Conservation (phyloP, 371 early-diverging fungal species). For the Mucor sp. region DNA sequence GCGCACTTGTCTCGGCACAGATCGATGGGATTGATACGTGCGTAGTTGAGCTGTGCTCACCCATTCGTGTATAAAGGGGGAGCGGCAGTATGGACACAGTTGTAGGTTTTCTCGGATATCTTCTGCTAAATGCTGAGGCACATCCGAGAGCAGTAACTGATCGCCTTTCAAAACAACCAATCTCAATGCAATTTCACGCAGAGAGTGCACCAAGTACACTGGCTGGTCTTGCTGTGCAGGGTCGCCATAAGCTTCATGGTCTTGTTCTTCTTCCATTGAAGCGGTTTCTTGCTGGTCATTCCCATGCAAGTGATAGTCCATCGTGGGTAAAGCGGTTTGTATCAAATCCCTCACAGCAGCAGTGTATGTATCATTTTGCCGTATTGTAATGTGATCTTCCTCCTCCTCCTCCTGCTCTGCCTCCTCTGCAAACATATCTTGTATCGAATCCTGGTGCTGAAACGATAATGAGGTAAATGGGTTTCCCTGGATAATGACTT, state of each 20-base stretch:
- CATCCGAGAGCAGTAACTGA: constrained; percentile 13
- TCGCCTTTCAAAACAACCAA: background rate
- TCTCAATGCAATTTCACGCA: constrained; percentile 38
- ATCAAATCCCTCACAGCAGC: background rate
- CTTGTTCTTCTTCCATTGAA: background rate
- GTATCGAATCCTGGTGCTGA: background rate
- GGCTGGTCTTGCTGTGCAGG: background rate
- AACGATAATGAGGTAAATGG: constrained; percentile 40
- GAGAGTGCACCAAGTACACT: constrained; percentile 27
- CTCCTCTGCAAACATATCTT: too few species aligned
- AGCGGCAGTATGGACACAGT: constrained; percentile 47
- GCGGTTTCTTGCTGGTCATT: background rate
- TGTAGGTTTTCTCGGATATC: constrained; percentile 29
- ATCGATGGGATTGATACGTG: constrained; percentile 51
- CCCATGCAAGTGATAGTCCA: background rate
- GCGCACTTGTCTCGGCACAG: constrained; percentile 50
- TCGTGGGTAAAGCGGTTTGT: background rate
- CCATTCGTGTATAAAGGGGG: constrained; percentile 62
- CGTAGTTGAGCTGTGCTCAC: constrained; percentile 56
- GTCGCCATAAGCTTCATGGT: background rate
- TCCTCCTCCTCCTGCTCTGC: background rate
- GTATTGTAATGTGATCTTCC: background rate
- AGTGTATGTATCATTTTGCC: background rate
- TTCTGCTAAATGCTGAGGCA: constrained; percentile 44
- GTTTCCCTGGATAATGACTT: constrained; percentile 60